These are phyloP conservation scores for Claviceps digitariae DNA, from an alignment of 2,329 filamentous ascomycete genomes.

Conservation along the genomic window DNA sequence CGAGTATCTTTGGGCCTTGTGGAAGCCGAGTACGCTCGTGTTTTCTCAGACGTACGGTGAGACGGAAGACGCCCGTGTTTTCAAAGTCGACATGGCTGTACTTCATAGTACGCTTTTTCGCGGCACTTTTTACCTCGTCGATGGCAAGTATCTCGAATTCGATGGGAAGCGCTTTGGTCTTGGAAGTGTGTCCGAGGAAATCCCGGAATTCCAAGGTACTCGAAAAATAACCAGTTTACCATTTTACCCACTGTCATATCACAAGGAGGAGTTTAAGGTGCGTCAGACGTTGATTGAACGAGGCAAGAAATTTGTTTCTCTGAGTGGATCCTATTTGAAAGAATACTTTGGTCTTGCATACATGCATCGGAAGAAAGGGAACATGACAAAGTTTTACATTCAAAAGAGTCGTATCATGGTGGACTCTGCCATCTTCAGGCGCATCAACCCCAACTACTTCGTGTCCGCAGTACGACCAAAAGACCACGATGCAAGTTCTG, in stretches of 20 bases:
- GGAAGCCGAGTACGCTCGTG: slow-evolving; percentile 72
- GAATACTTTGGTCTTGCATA: slow-evolving; percentile 76
- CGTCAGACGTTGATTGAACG: slow-evolving; percentile 58
- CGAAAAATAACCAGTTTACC: slow-evolving; percentile 68
- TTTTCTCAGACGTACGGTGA: slow-evolving; percentile 68
- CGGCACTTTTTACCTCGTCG: slow-evolving; percentile 63
- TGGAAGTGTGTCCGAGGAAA: slow-evolving; percentile 54
- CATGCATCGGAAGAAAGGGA: slow-evolving; percentile 60
- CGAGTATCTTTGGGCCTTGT: slow-evolving; percentile 77
- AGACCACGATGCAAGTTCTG: slow-evolving; percentile 47
- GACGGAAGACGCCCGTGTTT: slow-evolving; percentile 62
- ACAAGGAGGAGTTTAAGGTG: slow-evolving; percentile 55
- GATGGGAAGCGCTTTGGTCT: slow-evolving; percentile 78
- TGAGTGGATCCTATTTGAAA: slow-evolving; percentile 75
- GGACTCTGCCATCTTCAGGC: slow-evolving; percentile 67
- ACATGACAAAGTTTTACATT: slow-evolving; percentile 61
- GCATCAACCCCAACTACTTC: slow-evolving; percentile 76
- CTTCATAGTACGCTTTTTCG: slow-evolving; percentile 56
- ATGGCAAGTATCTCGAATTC: slow-evolving; percentile 73
- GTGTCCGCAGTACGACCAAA: slow-evolving; percentile 62
- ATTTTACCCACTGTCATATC: slow-evolving; percentile 68
- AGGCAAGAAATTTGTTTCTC: slow-evolving; percentile 68
- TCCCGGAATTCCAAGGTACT: slow-evolving; percentile 64
- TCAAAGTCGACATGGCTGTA: slow-evolving; percentile 66
- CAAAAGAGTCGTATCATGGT: slow-evolving; percentile 82